These are phyloP conservation scores for Boletus vinaceobasis DNA, from an alignment of 768 basidiomycete species.

Conservation along the genomic window DNA sequence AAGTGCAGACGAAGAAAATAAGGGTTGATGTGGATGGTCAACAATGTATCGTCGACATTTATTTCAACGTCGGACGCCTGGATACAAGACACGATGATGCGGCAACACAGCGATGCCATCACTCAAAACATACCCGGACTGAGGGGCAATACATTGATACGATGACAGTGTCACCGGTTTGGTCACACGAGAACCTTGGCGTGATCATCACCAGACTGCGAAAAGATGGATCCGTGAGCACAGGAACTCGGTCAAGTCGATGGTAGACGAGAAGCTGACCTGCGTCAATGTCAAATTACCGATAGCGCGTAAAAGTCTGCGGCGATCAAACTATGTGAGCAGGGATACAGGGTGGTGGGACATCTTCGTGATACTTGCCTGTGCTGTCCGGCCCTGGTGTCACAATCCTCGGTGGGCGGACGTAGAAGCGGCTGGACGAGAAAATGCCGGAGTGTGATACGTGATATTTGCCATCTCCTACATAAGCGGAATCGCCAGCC, in stretches of 20 bases:
- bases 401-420: not conserved
- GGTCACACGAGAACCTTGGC: constrained; percentile 68
- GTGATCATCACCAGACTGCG: constrained; percentile 58
- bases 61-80: constrained; percentile 85
- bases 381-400: not conserved
- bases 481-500: constrained; percentile 1
- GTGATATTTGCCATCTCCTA: not conserved
- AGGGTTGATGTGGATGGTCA: constrained; percentile 77
- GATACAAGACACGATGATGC: constrained; percentile 10
- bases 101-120: not conserved
- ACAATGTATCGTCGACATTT: constrained; percentile 63
- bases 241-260: not conserved
- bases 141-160: constrained; percentile 69
- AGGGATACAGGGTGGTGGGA: not conserved
- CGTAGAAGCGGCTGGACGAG: constrained; percentile 2
- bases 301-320: not conserved
- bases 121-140: constrained; percentile 50
- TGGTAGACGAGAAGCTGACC: not conserved
- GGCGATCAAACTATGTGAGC: not conserved
- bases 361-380: not conserved
- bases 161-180: constrained; percentile 53
- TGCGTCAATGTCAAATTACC: not conserved
- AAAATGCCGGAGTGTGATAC: not conserved
- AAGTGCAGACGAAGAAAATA: constrained; percentile 84
- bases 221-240: not conserved